Evolutionary conservation across 2,329 filamentous ascomycete genomes (phyloP).

Genomic region (Arthrobotrys sinensis): DNA sequence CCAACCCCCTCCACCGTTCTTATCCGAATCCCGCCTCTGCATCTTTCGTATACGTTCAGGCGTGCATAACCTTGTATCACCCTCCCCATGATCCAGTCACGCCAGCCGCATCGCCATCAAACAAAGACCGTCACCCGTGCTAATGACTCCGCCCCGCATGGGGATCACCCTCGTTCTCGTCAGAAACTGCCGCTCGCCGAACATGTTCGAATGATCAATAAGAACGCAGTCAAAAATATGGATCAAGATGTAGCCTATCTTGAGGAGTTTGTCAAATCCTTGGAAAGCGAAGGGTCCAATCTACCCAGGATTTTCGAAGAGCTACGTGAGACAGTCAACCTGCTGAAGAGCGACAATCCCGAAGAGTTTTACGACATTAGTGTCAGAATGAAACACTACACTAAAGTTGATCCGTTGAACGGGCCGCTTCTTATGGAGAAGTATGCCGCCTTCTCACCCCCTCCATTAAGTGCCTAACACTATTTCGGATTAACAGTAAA

Average conservation of each 20-base stretch:
- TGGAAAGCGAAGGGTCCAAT: conserved; percentile 78
- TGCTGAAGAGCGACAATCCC: conserved; percentile 87
- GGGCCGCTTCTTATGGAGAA: conserved; percentile 93
- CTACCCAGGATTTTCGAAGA: conserved; percentile 91
- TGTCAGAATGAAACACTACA: conserved; percentile 91
- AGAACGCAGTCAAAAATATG: conserved; percentile 84
- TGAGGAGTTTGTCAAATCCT: conserved; percentile 85
- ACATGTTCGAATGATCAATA: conserved; percentile 87
- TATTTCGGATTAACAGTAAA: conserved; percentile 18
- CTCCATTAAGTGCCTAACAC: conserved; percentile 11
- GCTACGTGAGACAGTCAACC: conserved; percentile 88
- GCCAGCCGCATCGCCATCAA: conserved; percentile 56
- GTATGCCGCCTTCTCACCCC: conserved; percentile 69
- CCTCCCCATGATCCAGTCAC: conserved; percentile 61
- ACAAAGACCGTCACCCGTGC: conserved; percentile 43
- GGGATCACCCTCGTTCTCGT: conserved; percentile 58
- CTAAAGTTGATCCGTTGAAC: conserved; percentile 90
- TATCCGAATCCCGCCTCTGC: conserved; percentile 25
- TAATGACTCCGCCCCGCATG: conserved; percentile 50
- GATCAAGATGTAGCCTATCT: conserved; percentile 88
- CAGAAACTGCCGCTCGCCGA: conserved; percentile 82
- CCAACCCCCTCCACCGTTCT: conserved; percentile 45
- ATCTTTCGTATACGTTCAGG: conserved; percentile 28
- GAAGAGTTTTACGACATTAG: conserved; percentile 97
- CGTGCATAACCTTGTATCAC: conserved; percentile 60